Evolutionary conservation across 192 early-diverging fungal species (phyloP), one percentile per base, ranked within the genome.

Genomic region (Haplosporangium gracile): DNA sequence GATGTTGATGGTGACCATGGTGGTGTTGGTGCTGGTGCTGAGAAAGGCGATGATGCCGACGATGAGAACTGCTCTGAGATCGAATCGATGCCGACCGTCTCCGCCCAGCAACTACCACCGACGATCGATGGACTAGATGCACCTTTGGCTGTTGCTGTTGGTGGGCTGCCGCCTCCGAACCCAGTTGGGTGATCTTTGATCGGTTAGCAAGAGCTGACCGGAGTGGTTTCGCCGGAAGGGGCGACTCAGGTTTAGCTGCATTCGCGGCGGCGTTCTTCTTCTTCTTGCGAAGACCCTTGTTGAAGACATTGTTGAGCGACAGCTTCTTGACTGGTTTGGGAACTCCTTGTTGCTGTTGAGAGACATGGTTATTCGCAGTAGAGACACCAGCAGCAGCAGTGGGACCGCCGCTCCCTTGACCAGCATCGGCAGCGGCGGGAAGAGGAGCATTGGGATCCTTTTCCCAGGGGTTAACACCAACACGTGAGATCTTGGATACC

Each of bases 171-270:
- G 49, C 18, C 5, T 51, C 49, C 5, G 49, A 51, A 22, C 49
- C 49, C 20, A 18, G 49, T 5, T 18, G 49, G 16, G 18, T 18
- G 20, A 51, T 51, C 49, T 51, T 51, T 51, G 49, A 51, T 51
- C 84, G 79, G 32, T 81, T 79, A 15, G 73, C 79, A 26, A 86
- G 75, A 24, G 79, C 84, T 16, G 84, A 79, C 39, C 79, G 80
- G 4, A 86, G 57, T 0, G 84, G 84, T 32, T 86, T 86, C 20
- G 79, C 45, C 5, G 84, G 72, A 29, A 68, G 42, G 16, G 45
- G 18, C 9, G 70, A 55, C 0, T 73, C 76, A 1, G 70, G 39
- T 36, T 63, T 73, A 5, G 39, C 0, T 2, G 51, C 60, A 65
- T 24, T 60, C 22, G 57, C n/a, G 7, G 57, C 5, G n/a, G 49